Evolutionary conservation across 208 protist genomes (phyloP), one percentile per base, ranked within the genome.

Genomic region (Balamuthia mandrillaris): DNA sequence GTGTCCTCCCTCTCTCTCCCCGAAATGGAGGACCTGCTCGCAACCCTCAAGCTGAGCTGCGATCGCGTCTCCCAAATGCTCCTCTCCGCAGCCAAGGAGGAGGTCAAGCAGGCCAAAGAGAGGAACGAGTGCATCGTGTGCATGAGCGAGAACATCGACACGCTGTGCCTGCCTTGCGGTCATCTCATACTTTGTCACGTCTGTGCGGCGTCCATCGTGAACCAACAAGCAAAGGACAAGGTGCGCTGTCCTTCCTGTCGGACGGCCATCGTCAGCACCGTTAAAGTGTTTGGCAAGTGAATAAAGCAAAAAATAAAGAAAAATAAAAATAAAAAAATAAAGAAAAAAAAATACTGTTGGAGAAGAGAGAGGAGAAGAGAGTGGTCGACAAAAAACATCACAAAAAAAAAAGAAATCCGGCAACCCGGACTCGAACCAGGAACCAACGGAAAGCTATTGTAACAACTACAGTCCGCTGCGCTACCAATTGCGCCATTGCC

Each of bases 281-380:
- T 39, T 75, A 51, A 5, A 18, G 81, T 18, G 47, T 58, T 51
- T 56, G 86, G 24, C 42, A 60, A 85, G n/a, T 39, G 84, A 86
- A 63, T 63, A 87, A 90, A 85, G 47, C 16, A 47, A 87, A 74
- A 54, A 89, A 89, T 31, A 1, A 88, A 74, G 6, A 85, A 16
- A 84, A 63, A 87, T 35, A 82, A 27, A 33, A 89, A 88, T 45
- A 18, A 41, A 24, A 91, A 6, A 85, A 74, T 39, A 86, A 86
- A 89, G 77, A 85, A 56, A 84, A 88, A 37, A 10, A 56, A 16
- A 45, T 24, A 31, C 61, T 63, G 29, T 90, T 45, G 49, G 61
- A 81, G 84, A 88, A 89, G 78, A 87, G 60, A 16, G 60, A 84
- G 27, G 29, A 84, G 14, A 42, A 79, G 24, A 79, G 42, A 56